Base-by-base conservation (phyloP, 2,329 filamentous ascomycete species). In the Calonectria multiphialidica region DNA sequence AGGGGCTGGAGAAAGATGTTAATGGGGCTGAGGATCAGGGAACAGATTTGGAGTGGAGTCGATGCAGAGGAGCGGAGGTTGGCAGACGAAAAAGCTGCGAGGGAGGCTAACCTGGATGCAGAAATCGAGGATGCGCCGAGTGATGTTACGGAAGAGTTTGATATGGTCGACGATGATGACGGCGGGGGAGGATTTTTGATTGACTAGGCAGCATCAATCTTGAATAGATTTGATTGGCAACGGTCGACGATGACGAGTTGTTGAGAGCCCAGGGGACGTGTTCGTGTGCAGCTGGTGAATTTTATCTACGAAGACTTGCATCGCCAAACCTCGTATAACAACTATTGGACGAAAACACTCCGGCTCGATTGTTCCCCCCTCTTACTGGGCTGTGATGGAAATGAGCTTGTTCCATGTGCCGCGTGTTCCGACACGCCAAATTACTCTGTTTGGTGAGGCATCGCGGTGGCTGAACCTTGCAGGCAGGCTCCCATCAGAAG, bases 1-100 rank as follows among this genome's bases (percentile, higher is more conserved):
- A 88, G 92, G 49, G 93, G 95, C 35, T 87, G 85, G 85, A 82
- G 84, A 33, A 92, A 93, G 79, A 93, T 98, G 72, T 82, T 98
- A 72, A 92, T 94, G 83, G 94, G 92, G 0, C 79, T 98, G 79
- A 88, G 94, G 45, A 94, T 98, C 49, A 88, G 92, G 35, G 91
- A 96, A 81, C 88, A 93, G 71, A 91, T 98, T 42, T 93, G 92
- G 82, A 89, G 87, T 0, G 88, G 88, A 1, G 89, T 89, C 4
- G 86, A 87, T 49, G 85, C 84, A 1, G 84, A 86, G 21, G 87
- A 88, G 42, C 86, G 88, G 68, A 82, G 80, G 30, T 82, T 83
- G 47, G 83, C 82, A 0, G 83, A 84, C 13, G 78, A 83, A 35
- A 84, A 83, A 42, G 81, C 82, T 0, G 83, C 83, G 3, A 78